These are phyloP conservation scores for Cladorrhinum sp. DNA, from an alignment of 2,329 filamentous ascomycete genomes.

Conservation along the genomic window DNA sequence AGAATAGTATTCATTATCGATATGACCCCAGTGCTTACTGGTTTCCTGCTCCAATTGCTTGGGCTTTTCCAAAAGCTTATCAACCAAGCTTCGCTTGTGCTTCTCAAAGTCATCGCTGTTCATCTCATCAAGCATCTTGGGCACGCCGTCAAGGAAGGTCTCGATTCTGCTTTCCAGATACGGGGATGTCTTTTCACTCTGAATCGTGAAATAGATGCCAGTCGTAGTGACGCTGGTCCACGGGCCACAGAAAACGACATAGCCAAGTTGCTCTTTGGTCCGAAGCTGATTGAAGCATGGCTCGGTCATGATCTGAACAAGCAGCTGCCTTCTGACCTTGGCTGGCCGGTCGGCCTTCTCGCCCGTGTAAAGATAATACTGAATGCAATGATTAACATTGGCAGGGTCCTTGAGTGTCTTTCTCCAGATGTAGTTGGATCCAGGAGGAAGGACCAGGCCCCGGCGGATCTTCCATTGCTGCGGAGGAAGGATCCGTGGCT, in stretches of 20 bases:
- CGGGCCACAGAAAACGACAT: constrained; percentile 85
- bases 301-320: constrained; percentile 89
- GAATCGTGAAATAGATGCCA: constrained; percentile 85
- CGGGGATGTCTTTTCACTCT: constrained; percentile 80
- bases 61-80: constrained; percentile 81
- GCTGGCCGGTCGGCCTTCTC: constrained; percentile 64
- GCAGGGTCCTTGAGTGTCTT: constrained; percentile 78
- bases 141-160: constrained; percentile 70
- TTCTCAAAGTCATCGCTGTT: constrained; percentile 79
- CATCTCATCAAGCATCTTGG: constrained; percentile 69
- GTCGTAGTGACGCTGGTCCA: constrained; percentile 71
- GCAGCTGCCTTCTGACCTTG: constrained; percentile 73
- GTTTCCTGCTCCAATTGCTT: constrained; percentile 90
- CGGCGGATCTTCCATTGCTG: constrained; percentile 78
- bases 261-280: constrained; percentile 96
- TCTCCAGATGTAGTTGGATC: constrained; percentile 80
- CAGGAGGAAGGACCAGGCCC: constrained; percentile 72
- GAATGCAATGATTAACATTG: constrained; percentile 85
- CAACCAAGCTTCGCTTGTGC: constrained; percentile 85
- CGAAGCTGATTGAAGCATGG: constrained; percentile 91
- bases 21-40: constrained; percentile 77
- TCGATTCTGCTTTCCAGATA: constrained; percentile 89
- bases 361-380: constrained; percentile 72
- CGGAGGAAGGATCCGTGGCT: constrained; percentile 68
- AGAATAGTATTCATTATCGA: constrained; percentile 82